Percentiles rank a stretch among this genome's conserved stretches.
Conservation (phyloP, 345 rosid genomes). For the Sisymbrium irio region DNA sequence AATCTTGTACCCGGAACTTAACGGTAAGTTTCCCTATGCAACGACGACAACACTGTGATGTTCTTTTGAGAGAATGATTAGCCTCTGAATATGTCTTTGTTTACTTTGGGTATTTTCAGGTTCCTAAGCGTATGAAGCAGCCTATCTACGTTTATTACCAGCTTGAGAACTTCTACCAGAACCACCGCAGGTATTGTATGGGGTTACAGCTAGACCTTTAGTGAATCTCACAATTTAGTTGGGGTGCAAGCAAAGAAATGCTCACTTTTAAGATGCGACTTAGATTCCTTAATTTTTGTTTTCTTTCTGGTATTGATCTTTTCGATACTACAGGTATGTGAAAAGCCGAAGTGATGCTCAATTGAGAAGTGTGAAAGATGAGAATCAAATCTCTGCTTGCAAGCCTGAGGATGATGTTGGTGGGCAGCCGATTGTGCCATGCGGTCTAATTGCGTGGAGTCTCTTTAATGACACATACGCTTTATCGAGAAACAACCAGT, state of each 20-base stretch:
- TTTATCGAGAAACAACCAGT: conserved; percentile 46
- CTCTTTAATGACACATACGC: conserved; percentile 85
- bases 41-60: background rate
- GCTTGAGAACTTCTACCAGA: conserved; percentile 97
- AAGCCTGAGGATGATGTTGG: conserved; percentile 54
- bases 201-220: background rate
- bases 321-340: conserved; percentile 61
- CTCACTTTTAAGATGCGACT: background rate
- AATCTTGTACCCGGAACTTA: conserved; percentile 49
- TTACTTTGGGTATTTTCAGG: conserved; percentile 42
- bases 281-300: background rate
- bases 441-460: conserved; percentile 99
- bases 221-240: too few relatives aligned
- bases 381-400: conserved; percentile 44
- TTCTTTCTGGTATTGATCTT: background rate
- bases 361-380: conserved; percentile 40
- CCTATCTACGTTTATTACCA: conserved; percentile 95
- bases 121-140: conserved; percentile 70
- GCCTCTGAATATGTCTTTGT: conserved; percentile 19
- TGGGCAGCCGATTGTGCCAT: conserved; percentile 63
- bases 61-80: conserved; percentile 9
- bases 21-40: conserved; percentile 43
- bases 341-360: conserved; percentile 88
- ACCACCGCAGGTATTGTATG: conserved; percentile 76
- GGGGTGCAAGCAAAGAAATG: background rate